phyloP scores from a whole-genome alignment of 2,329 filamentous ascomycete genomes.

The Penicillium sp. region DNA sequence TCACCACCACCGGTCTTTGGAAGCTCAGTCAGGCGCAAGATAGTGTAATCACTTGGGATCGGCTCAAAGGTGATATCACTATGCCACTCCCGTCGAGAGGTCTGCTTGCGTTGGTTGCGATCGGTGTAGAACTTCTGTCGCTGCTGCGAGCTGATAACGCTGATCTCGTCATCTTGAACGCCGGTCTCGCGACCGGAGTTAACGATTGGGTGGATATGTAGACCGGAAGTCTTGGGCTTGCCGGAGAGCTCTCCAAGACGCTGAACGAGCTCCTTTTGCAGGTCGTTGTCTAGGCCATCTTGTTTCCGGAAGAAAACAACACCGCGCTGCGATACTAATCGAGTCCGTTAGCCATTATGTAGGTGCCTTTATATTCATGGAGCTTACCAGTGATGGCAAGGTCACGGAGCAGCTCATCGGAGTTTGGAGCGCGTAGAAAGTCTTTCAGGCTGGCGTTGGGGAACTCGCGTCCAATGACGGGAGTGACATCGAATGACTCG shows the following conservation, averaged over 20 bases:
- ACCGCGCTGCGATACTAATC: conserved; percentile 52
- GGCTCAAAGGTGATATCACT: conserved; percentile 53
- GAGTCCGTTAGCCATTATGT: not conserved
- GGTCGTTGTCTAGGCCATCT: conserved; percentile 49
- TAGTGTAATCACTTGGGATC: conserved; percentile 50
- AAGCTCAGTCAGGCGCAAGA: conserved; percentile 46
- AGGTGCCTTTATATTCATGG: not conserved
- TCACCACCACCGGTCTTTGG: conserved; percentile 45
- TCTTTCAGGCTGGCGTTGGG: conserved; percentile 50
- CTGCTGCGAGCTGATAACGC: conserved; percentile 48
- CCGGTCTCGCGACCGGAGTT: conserved; percentile 52
- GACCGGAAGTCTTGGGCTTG: conserved; percentile 47
- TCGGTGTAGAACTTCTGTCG: conserved; percentile 42
- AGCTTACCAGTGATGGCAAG: conserved; percentile 35
- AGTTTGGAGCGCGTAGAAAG: conserved; percentile 41
- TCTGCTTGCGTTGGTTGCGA: conserved; percentile 31
- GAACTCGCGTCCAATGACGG: conserved; percentile 54
- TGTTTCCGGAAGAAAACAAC: conserved; percentile 58
- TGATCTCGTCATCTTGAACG: conserved; percentile 51
- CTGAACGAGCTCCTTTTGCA: conserved; percentile 56
- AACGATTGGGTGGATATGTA: conserved; percentile 51
- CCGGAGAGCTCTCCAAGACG: conserved; percentile 50
- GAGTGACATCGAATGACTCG: conserved; percentile 52
- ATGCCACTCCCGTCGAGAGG: conserved; percentile 46
- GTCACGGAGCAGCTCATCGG: conserved; percentile 36